Evolutionary conservation across 176 grass and related monocot species (phyloP).

Genomic region (sorghum (Sorghum bicolor)): Sorghum_bicolor_NCBIv3 NC_012870.2:70360001-70360500

Average conservation of each 20-base stretch:
- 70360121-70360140: conserved; percentile 1
- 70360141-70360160: conserved; percentile 34
- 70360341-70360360: not conserved
- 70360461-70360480: not conserved
- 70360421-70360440: not conserved
- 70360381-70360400: not conserved
- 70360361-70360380: conserved; percentile 10
- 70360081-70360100: conserved; percentile 5
- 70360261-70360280: not conserved
- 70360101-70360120: conserved; percentile 23
- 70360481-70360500: conserved; percentile 5
- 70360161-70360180: conserved; percentile 36
- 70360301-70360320: conserved; percentile 13
- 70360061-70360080: not conserved
- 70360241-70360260: conserved; percentile 39
- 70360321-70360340: not conserved
- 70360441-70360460: not conserved
- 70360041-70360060: not conserved
- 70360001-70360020: not conserved
- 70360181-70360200: conserved; percentile 28
- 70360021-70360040: not conserved
- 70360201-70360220: conserved; percentile 15
- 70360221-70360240: conserved; percentile 7
- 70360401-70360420: not conserved
- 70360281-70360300: not conserved